Evolutionary conservation across 495 filamentous ascomycete genomes (phyloP).

Genomic region (Aspergillus taichungensis): DNA sequence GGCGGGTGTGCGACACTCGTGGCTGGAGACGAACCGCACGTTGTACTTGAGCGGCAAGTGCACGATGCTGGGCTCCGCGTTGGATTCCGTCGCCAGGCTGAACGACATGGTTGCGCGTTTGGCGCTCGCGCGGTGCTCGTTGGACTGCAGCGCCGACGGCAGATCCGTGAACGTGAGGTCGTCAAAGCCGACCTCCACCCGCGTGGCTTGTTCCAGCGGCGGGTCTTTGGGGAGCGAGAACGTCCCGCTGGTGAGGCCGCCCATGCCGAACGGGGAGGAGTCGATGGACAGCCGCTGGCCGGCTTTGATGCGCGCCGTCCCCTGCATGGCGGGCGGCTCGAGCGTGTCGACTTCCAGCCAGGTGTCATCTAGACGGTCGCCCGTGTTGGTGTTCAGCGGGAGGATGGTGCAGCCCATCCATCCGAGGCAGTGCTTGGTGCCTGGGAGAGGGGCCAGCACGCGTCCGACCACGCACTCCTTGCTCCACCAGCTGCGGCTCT

Average conservation of each 20-base stretch:
- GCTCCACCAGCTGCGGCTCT: slow-evolving; percentile 71
- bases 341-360: slow-evolving; percentile 56
- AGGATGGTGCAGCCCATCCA: slow-evolving; percentile 58
- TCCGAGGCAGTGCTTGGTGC: slow-evolving; percentile 66
- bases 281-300: slow-evolving; percentile 23
- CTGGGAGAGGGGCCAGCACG: slow-evolving; percentile 57
- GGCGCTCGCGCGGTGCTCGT: slow-evolving; percentile 27
- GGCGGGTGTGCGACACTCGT: slow-evolving; percentile 52
- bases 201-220: slow-evolving; percentile 3
- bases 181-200: slow-evolving; percentile 11
- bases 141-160: slow-evolving; percentile 13
- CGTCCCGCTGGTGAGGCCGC: slow-evolving; percentile 39
- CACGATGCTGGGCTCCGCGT: slow-evolving; percentile 26
- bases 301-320: slow-evolving; percentile 31
- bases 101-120: slow-evolving; percentile 48
- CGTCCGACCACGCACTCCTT: slow-evolving; percentile 68
- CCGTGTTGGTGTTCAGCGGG: slow-evolving; percentile 26
- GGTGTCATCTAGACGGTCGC: slow-evolving; percentile 40
- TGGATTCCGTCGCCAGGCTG: slow-evolving; percentile 21
- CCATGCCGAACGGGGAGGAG: slow-evolving; percentile 30
- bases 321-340: slow-evolving; percentile 10
- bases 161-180: slow-evolving; percentile 15
- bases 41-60: slow-evolving; percentile 49
- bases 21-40: slow-evolving; percentile 56
- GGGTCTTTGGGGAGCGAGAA: slow-evolving; percentile 28